Conservation (phyloP, 192 early-diverging fungal genomes). For the Podila clonocystis region DNA sequence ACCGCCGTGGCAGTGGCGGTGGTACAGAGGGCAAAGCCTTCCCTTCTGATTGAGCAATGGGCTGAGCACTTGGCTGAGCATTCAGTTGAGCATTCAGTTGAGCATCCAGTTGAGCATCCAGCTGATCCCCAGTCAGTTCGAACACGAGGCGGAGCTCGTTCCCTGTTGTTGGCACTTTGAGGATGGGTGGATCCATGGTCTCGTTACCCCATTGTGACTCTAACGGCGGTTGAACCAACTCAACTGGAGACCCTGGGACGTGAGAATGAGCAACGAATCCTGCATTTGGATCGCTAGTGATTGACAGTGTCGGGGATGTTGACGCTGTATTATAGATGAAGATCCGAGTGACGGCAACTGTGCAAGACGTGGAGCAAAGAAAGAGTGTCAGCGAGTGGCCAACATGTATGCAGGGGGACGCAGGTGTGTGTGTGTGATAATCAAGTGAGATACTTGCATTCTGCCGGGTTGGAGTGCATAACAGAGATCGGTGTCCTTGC, state of each 20-base stretch:
- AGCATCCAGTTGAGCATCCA: not conserved
- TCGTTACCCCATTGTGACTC: not conserved
- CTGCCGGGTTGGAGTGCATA: too few species aligned
- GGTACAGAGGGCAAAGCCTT: not conserved
- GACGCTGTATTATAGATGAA: not conserved
- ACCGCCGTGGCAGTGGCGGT: not conserved
- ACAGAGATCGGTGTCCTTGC: too few species aligned
- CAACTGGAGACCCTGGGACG: not conserved
- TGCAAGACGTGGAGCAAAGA: not conserved
- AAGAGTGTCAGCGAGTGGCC: too few species aligned
- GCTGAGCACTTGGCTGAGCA: not conserved
- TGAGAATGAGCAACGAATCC: not conserved
- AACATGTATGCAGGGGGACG: too few species aligned
- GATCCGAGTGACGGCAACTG: not conserved
- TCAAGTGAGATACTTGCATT: too few species aligned
- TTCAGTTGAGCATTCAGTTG: not conserved
- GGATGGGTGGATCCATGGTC: not conserved
- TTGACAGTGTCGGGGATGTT: not conserved
- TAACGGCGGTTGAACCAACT: not conserved
- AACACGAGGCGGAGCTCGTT: not conserved
- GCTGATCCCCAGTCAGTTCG: not conserved
- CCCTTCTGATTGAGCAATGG: not conserved
- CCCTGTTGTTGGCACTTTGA: not conserved
- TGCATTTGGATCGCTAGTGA: not conserved
- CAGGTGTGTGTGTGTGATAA: too few species aligned